Base-by-base conservation (phyloP, 345 rosid genomes). In the Hevea brasiliensis region DNA sequence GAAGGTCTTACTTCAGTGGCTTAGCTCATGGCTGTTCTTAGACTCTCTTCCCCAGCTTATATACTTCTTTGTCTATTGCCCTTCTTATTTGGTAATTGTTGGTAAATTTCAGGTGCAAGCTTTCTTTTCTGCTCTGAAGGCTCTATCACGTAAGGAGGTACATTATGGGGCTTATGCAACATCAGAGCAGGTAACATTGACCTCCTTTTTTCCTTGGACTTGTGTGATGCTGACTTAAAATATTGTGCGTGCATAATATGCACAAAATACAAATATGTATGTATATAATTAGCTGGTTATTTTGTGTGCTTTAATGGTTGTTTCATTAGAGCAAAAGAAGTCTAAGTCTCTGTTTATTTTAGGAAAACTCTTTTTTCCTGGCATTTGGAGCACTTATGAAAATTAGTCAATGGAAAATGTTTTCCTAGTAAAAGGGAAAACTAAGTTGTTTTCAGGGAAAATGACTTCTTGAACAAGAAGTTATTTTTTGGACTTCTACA, bases 151-250 rank as follows among this genome's bases (percentile, higher is more conserved):
- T 64, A 95, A 92, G 81, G 99, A 92, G 78, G 89, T 95, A 72
- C 95, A 95, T 74, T 95, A 95, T 67, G 99, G 99, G 72, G 97
- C 99, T 23, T 82, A 90, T 89, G 99, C 99, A 74, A 95, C 99
- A 60, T 68, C 91, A 10, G 99, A 95, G 84, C 98, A 95, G 98
- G 99, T 95, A 84, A 21, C 71, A 27, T 75, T 67, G 48, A 71
- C 65, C 62, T 60, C 71, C 15, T 27, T 7, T 76, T 57, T 65
- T 23, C 8, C 44, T 74, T 32, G 60, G 7, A 6, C 41, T 10
- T 55, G 20, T 24, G 21, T 57, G 42, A 60, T 48, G 4, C 29
- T 51, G 42, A 17, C 3, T 44, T 47, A 44, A 40, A 60, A 29
- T n/a, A 44, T 26, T 42, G 21, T 6, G 56, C 6, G 0, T 48